Base-by-base conservation (phyloP, 148 eudicot species). In the Cornus controversa region DNA sequence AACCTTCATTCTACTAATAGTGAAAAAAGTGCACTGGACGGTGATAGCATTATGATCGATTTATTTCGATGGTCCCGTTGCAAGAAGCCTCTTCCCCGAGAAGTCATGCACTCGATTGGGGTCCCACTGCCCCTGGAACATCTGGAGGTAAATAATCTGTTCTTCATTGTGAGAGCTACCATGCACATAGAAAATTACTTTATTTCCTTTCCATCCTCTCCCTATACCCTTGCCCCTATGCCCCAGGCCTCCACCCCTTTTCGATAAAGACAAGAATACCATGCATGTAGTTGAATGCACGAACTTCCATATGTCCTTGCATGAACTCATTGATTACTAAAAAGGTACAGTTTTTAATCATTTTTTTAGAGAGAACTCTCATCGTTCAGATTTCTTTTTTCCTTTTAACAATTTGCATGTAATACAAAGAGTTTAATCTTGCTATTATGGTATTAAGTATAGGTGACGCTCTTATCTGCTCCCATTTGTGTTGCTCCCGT, bases 31-130 rank as follows among this genome's bases (percentile, higher is more conserved):
- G 77, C 23, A 34, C 37, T 76, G 50, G 93, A 92, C 75, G 85
- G 86, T 69, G 94, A 93, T 57, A 83, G 24, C 62, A 72, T 71
- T 76, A 70, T 88, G 67, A 81, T 89, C 24, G 98, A 96, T 82
- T 83, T 89, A 76, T 96, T 91, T 84, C 85, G 99, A 72, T 93
- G 91, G 93, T 96, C 99, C 25, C 85, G 83, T 31, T 96, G 99
- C 84, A 96, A 93, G 92, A 88, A 85, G 80, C 88, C 89, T 53
- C 92, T 93, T 71, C 94, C 98, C 27, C 98, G 92, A 77, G 87
- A 87, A 67, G 70, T 83, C 54, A 91, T 93, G 93, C 85, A 76
- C 36, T 80, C 91, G 31, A 74, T 89, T 73, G 99, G 99, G 66
- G 88, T 96, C 29, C 99, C 99, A 8, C 83, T 93, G 73, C 97